Evolutionary conservation across 192 early-diverging fungal genomes (phyloP), one percentile per base, ranked within the genome.

Genomic region (Paraglomus brasilianum): DNA sequence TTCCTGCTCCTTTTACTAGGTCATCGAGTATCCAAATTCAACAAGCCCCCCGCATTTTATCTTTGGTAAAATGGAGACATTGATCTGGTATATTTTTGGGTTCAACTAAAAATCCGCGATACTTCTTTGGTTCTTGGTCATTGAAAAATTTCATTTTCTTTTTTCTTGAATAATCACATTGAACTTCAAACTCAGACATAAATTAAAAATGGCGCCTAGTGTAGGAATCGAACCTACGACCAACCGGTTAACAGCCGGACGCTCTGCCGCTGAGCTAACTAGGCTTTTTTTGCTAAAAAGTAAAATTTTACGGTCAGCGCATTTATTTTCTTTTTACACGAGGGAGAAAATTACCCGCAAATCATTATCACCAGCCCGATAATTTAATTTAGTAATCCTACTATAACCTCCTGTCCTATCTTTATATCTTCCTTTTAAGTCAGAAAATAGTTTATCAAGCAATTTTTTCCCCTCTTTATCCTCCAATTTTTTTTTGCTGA

Each of bases 171-270:
- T 61, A 60, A 43, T 42, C 11, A 42, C 59, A 61, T 40, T 61
- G 0, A 61, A 61, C 4, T 44, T 39, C 5, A 42, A 61, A 61
- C 15, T 61, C 40, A 0, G 59, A 5, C 59, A 61, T 61, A 58
- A 58, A n/a, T 58, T 9, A 21, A 56, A 56, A 56, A 56, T 56
- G 53, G 53, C 53, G 53, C 53, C 53, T 56, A 56, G 53, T 56
- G 53, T 1, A 56, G 53, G 53, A 56, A 5, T 56, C 53, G 53
- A 56, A 56, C 53, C 53, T 56, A 1, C 53, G 53, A 56, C 53
- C 53, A 5, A 6, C 53, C 53, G 53, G 53, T 56, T 56, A 56
- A 56, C 53, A 56, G 53, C 53, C 53, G 53, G 53, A 56, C 7
- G 53, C 53, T 56, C 53, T 56, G 30, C 53, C 53, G 7, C 53